Percentiles rank a stretch among this genome's conserved stretches.
Conservation (phyloP, 345 rosid species). For the Triadica sebifera region DNA sequence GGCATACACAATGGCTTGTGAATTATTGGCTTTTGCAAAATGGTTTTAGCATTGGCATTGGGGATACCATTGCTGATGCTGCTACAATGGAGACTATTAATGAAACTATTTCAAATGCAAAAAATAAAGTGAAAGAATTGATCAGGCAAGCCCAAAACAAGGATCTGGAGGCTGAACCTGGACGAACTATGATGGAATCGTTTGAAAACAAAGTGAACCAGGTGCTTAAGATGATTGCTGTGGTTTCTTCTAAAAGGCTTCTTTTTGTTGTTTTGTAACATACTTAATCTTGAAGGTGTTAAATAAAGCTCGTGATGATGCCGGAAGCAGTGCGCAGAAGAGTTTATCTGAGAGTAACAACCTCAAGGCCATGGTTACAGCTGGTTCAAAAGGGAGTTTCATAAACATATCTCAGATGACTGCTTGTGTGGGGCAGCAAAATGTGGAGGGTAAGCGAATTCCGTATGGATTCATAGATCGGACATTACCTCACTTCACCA, state of each 20-base stretch:
- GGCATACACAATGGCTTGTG: conserved; percentile 99
- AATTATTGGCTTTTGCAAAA: conserved; percentile 97
- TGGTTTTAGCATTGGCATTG: conserved; percentile 95
- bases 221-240: conserved; percentile 36
- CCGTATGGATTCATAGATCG: conserved; percentile 90
- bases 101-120: conserved; percentile 78
- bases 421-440: conserved; percentile 99
- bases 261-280: conserved; percentile 8
- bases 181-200: conserved; percentile 93
- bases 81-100: conserved; percentile 88
- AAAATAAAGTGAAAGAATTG: conserved; percentile 76
- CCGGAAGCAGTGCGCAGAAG: conserved; percentile 94
- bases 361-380: conserved; percentile 99
- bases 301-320: conserved; percentile 99
- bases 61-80: conserved; percentile 98
- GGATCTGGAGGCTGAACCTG: conserved; percentile 89
- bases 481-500: conserved; percentile 94
- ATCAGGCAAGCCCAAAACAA: conserved; percentile 65
- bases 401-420: conserved; percentile 98
- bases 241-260: neutral
- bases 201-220: conserved; percentile 97
- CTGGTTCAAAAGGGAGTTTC: conserved; percentile 99
- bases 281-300: conserved; percentile 48
- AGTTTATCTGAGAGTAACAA: conserved; percentile 97
- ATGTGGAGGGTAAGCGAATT: conserved; percentile 98